Conservation (phyloP, 2,329 filamentous ascomycete genomes). For the Trichoderma harzianum region DNA sequence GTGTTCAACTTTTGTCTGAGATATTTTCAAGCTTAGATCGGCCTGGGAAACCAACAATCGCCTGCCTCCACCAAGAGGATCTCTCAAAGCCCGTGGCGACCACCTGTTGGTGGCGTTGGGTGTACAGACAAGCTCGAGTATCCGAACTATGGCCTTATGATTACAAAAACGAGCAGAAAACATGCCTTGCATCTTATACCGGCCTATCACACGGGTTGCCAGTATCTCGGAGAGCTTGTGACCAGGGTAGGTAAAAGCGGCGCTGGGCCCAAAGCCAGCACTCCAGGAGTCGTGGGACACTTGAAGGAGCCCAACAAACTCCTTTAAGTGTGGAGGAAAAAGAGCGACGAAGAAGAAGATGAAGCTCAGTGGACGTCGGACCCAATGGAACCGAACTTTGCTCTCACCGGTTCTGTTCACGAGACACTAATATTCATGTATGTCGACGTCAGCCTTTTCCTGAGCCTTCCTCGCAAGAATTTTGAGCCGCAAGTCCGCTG, state of each 20-base stretch:
- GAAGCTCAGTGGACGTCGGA: background rate
- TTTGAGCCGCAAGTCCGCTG: conserved; percentile 13
- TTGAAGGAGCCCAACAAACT: background rate
- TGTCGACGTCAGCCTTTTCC: conserved; percentile 15
- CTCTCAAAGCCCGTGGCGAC: background rate
- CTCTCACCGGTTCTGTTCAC: conserved; percentile 14
- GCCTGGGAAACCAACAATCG: background rate
- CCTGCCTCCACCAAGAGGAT: background rate
- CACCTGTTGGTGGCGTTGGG: background rate
- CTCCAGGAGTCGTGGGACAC: background rate
- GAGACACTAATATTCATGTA: conserved; percentile 19
- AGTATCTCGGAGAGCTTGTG: background rate
- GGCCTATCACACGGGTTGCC: background rate
- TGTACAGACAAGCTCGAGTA: background rate
- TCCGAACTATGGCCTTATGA: background rate
- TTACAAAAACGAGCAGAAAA: background rate
- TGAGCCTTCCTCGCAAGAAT: background rate
- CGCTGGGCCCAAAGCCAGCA: background rate
- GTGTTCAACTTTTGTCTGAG: background rate
- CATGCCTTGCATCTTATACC: background rate
- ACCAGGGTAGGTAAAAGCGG: background rate
- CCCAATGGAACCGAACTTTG: background rate
- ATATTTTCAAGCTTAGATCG: background rate
- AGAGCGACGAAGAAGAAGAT: background rate
- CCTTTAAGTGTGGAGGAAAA: background rate